Conservation (phyloP, 768 basidiomycete genomes). For the Candolleomyces aberdarensis region DNA sequence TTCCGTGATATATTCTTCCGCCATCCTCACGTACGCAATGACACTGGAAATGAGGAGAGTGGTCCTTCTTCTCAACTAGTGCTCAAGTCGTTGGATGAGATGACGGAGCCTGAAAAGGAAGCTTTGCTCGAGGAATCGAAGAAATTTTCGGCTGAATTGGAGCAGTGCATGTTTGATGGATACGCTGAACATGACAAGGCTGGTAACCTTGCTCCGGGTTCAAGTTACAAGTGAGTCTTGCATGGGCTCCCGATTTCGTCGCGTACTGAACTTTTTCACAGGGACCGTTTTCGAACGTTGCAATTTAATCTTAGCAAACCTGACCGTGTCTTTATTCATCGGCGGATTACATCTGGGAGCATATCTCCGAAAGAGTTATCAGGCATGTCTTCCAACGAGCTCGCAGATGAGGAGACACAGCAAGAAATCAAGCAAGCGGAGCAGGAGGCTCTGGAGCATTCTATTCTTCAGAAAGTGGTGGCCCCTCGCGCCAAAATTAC, state of each 20-base stretch:
- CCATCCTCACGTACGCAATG: conserved; percentile 54
- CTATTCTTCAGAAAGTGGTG: conserved; percentile 70
- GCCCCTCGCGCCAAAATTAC: conserved; percentile 80
- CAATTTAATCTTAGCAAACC: conserved; percentile 83
- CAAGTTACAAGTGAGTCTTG: conserved; percentile 73
- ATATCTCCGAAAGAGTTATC: conserved; percentile 74
- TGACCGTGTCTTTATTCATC: conserved; percentile 78
- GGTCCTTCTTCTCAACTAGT: conserved; percentile 17
- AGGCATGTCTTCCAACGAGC: conserved; percentile 82
- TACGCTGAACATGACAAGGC: conserved; percentile 77
- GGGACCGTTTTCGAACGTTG: conserved; percentile 89
- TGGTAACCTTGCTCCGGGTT: conserved; percentile 57
- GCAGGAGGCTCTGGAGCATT: conserved; percentile 79
- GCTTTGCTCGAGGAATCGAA: conserved; percentile 55
- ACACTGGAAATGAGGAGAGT: conserved; percentile 16
- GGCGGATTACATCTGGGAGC: conserved; percentile 64
- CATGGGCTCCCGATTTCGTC: not conserved
- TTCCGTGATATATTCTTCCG: conserved; percentile 68
- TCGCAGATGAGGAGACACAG: conserved; percentile 85
- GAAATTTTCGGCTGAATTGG: conserved; percentile 67
- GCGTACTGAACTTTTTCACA: conserved; percentile 25
- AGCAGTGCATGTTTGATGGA: conserved; percentile 70
- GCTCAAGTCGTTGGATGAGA: conserved; percentile 47
- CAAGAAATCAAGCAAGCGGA: conserved; percentile 80
- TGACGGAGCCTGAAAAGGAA: conserved; percentile 59